These are phyloP conservation scores for Jatropha multifida DNA, from an alignment of 441 rosid genomes.

Conservation along the genomic window DNA sequence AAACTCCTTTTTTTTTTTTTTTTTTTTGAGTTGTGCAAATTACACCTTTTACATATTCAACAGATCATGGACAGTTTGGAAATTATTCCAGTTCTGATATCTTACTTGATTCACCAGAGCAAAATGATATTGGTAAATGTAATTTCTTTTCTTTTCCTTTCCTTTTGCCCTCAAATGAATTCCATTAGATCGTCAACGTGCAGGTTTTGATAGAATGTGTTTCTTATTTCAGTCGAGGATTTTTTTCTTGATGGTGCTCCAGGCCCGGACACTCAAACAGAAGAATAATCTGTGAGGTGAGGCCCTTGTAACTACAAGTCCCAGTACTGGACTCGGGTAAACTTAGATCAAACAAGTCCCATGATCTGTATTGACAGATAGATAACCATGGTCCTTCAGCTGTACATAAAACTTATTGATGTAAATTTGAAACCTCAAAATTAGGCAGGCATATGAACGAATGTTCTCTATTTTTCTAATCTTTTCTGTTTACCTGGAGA, in stretches of 20 bases:
- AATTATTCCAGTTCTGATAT: conserved; percentile 11
- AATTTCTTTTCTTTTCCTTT: not conserved
- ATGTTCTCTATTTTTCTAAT: too few species aligned
- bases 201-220: not conserved
- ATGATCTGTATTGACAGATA: not conserved
- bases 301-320: not conserved
- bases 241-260: conserved; percentile 15
- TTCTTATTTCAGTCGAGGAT: conserved; percentile 19
- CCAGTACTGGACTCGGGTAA: not conserved
- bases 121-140: conserved; percentile 5
- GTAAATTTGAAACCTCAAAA: not conserved
- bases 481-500: too few species aligned
- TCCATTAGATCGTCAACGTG: not conserved
- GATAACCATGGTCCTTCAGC: not conserved
- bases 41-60: not conserved
- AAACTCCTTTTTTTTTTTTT: not conserved
- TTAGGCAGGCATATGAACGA: too few species aligned
- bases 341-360: not conserved
- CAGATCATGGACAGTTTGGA: conserved; percentile 9
- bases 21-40: not conserved
- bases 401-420: not conserved
- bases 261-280: not conserved
- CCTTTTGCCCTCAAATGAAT: not conserved
- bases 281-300: not conserved
- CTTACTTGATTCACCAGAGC: conserved; percentile 1